phyloP scores from a whole-genome alignment of 306 rosid species.

The Trifolium dubium region DNA sequence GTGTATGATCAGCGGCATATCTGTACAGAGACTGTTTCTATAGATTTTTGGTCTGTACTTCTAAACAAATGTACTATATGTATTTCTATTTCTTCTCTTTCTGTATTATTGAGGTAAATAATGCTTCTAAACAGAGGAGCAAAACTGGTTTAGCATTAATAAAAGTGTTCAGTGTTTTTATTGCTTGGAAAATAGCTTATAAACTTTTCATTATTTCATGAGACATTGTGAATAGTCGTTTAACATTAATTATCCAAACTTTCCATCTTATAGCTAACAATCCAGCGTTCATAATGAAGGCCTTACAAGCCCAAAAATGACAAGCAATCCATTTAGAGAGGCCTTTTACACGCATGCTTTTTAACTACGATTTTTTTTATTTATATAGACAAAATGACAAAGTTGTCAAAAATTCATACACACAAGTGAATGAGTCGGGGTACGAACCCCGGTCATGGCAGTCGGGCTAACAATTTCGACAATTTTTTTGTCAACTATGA shows the following conservation, averaged over 20 bases:
- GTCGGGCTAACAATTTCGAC: too few relatives aligned
- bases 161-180: neutral
- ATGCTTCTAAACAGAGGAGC: constrained; percentile 16
- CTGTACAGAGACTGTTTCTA: neutral
- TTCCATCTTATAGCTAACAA: neutral
- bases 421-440: too few relatives aligned
- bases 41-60: constrained; percentile 16
- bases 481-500: too few relatives aligned
- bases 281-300: neutral
- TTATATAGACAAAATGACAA: too few relatives aligned
- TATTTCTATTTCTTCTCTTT: constrained; percentile 10
- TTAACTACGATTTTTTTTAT: neutral
- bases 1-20: constrained; percentile 17
- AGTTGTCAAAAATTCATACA: too few relatives aligned
- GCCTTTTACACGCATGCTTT: neutral
- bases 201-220: constrained; percentile 7
- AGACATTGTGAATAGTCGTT: neutral
- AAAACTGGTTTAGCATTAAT: constrained; percentile 26
- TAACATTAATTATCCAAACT: neutral
- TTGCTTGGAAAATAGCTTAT: neutral
- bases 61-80: neutral
- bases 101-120: constrained; percentile 15
- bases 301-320: neutral
- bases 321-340: neutral
- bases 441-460: too few relatives aligned